Evolutionary conservation across 192 early-diverging fungal species (phyloP).

Genomic region (Spizellomyces punctatus): DNA sequence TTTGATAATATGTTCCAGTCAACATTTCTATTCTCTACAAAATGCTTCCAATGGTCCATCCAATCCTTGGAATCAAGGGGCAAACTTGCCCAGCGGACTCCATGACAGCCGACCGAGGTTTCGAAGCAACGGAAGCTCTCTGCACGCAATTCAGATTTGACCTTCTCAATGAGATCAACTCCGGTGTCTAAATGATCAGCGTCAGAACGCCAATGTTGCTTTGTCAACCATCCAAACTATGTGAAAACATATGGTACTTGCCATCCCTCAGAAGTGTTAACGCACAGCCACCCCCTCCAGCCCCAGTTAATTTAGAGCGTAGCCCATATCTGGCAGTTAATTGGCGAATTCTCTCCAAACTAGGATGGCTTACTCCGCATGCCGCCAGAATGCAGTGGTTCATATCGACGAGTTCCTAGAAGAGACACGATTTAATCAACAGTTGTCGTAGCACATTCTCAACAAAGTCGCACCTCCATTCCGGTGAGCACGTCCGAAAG

Average conservation of each 20-base stretch:
- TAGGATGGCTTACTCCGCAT: conserved; percentile 82
- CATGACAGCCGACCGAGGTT: conserved; percentile 60
- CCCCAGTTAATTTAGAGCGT: conserved; percentile 91
- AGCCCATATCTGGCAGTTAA: conserved; percentile 65
- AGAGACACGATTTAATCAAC: too few relatives aligned
- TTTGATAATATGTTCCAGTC: too few relatives aligned
- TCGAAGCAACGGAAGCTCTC: conserved; percentile 74
- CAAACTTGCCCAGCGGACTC: neutral
- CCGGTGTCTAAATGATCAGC: conserved; percentile 5
- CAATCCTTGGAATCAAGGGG: neutral
- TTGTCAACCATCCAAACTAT: neutral
- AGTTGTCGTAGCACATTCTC: neutral
- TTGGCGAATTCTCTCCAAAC: conserved; percentile 74
- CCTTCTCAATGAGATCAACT: conserved; percentile 36
- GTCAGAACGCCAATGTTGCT: neutral
- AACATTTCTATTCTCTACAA: neutral
- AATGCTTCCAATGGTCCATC: neutral
- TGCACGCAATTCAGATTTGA: conserved; percentile 50
- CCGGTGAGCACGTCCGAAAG: neutral
- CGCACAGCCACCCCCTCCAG: conserved; percentile 96
- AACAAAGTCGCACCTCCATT: neutral
- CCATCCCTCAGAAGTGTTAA: conserved; percentile 59
- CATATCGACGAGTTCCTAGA: conserved; percentile 73
- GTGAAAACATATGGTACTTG: neutral
- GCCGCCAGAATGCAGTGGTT: conserved; percentile 83